Evolutionary conservation across 345 rosid genomes (phyloP).

Genomic region (Bruguiera sexangula): DNA sequence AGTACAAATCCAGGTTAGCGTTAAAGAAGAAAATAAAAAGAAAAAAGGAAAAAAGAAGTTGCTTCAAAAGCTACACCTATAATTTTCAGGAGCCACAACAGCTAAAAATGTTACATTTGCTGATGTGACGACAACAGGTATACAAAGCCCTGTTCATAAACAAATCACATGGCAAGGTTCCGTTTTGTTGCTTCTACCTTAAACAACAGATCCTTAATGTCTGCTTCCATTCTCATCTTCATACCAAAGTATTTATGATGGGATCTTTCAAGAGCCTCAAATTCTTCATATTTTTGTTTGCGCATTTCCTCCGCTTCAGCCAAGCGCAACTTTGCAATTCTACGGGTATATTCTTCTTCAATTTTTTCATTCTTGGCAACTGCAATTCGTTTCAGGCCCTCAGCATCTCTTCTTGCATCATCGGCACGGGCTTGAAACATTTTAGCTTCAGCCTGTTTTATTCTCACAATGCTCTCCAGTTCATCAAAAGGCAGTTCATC

Average conservation of each 20-base stretch:
- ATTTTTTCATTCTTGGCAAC: conserved; percentile 66
- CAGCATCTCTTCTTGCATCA: conserved; percentile 87
- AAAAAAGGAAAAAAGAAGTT: background rate
- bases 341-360: conserved; percentile 61
- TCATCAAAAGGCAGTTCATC: conserved; percentile 77
- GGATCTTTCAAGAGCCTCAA: conserved; percentile 70
- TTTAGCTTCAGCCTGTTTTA: conserved; percentile 82
- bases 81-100: conserved; percentile 12
- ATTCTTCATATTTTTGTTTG: conserved; percentile 63
- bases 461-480: conserved; percentile 76
- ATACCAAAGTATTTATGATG: conserved; percentile 63
- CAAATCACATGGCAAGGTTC: conserved; percentile 51
- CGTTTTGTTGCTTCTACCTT: conserved; percentile 86
- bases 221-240: conserved; percentile 93
- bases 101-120: conserved; percentile 5
- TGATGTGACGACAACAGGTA: background rate
- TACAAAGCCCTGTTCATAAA: background rate
- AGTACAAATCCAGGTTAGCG: conserved; percentile 41
- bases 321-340: conserved; percentile 59
- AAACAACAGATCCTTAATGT: conserved; percentile 69
- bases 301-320: conserved; percentile 62
- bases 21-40: background rate
- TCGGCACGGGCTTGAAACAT: conserved; percentile 91
- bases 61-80: conserved; percentile 20
- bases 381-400: conserved; percentile 77